A percentile compares a stretch with the other conserved stretches of the same genome.
Evolutionary conservation across 345 rosid species (phyloP).

Genomic region (Eucalyptus microcorys): DNA sequence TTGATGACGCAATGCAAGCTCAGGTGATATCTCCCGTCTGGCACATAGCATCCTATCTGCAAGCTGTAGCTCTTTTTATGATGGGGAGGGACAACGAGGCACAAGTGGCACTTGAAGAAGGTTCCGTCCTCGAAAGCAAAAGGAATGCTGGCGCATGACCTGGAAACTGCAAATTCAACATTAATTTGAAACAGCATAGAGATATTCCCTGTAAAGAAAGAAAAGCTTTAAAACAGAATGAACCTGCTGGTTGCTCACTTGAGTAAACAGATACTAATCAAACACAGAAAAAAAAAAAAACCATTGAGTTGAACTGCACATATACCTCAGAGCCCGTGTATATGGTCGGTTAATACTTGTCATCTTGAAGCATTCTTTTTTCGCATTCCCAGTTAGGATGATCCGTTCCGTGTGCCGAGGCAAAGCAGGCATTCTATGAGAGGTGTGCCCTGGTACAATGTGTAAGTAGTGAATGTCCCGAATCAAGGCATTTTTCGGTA

Average conservation of each 20-base stretch:
- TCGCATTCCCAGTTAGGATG: neutral
- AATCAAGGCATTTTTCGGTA: neutral
- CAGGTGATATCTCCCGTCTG: constrained; percentile 74
- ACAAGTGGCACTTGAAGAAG: constrained; percentile 64
- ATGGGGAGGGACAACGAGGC: constrained; percentile 77
- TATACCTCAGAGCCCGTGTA: neutral
- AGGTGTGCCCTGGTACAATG: neutral
- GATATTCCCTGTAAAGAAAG: neutral
- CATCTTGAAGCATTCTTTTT: neutral
- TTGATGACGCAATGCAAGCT: constrained; percentile 76
- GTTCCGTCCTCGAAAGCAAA: constrained; percentile 51
- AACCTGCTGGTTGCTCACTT: neutral
- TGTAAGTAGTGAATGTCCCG: neutral
- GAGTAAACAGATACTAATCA: neutral
- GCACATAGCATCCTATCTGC: constrained; percentile 89
- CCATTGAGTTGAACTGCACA: neutral
- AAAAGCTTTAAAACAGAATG: neutral
- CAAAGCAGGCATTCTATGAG: neutral
- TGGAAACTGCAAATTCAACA: neutral
- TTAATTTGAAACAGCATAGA: neutral
- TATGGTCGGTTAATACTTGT: neutral
- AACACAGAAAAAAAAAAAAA: neutral
- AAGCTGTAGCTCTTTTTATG: constrained; percentile 48
- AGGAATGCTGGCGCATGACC: constrained; percentile 15
- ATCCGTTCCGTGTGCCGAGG: neutral